Conservation (phyloP, 306 rosid species). For the Heteromeles arbutifolia region DNA sequence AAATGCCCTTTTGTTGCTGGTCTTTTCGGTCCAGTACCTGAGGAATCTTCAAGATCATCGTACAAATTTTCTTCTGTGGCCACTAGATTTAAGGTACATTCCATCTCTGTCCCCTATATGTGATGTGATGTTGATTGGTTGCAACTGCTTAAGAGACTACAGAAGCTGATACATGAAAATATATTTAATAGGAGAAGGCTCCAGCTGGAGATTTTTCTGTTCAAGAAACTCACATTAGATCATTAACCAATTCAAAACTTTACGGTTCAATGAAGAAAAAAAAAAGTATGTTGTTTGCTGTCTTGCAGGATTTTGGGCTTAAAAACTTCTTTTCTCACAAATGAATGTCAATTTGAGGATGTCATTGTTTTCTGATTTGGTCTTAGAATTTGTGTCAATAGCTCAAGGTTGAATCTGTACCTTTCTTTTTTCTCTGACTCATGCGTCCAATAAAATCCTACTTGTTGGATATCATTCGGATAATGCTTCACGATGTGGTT, state of each 20-base stretch:
- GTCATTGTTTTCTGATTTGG: not conserved
- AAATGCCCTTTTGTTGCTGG: constrained; percentile 70
- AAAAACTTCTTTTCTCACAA: not conserved
- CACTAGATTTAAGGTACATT: constrained; percentile 81
- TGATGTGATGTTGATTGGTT: not conserved
- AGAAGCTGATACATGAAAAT: not conserved
- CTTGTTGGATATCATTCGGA: not conserved
- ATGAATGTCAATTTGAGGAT: not conserved
- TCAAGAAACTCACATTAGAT: not conserved
- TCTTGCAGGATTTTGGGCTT: not conserved
- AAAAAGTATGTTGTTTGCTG: not conserved
- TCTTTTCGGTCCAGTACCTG: constrained; percentile 58
- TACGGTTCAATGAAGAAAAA: not conserved
- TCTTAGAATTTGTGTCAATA: not conserved
- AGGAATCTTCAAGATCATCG: constrained; percentile 89
- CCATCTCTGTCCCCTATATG: not conserved
- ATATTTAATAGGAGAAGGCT: constrained; percentile 5
- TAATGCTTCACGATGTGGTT: not conserved
- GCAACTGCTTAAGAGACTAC: not conserved
- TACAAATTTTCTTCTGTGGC: constrained; percentile 96
- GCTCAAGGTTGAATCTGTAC: not conserved
- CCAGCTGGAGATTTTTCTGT: not conserved
- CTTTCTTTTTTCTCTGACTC: not conserved
- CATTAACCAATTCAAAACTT: not conserved
- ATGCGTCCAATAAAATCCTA: not conserved